These are phyloP conservation scores for Gastroboletus turbinatus DNA, from an alignment of 1,284 basidiomycete species.

Conservation along the genomic window DNA sequence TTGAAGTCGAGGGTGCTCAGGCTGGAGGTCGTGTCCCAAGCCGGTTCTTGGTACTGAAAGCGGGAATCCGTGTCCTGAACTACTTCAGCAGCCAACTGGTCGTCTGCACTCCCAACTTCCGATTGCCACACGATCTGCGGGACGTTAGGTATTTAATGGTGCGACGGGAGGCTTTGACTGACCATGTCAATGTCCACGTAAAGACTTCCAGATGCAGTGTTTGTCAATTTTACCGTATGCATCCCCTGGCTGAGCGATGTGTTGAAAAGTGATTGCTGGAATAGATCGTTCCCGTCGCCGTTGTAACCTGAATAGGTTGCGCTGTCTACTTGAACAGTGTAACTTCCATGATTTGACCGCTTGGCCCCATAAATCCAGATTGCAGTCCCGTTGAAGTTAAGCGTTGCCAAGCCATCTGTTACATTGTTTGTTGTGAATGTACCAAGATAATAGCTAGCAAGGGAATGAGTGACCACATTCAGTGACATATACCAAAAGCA, in stretches of 20 bases:
- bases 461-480: not conserved
- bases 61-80: slow-evolving; percentile 31
- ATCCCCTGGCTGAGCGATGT: slow-evolving; percentile 25
- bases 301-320: slow-evolving; percentile 9
- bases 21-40: slow-evolving; percentile 26
- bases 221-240: slow-evolving; percentile 33
- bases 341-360: slow-evolving; percentile 35
- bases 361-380: slow-evolving; percentile 37
- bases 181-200: slow-evolving; percentile 37
- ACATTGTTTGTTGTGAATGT: slow-evolving; percentile 35
- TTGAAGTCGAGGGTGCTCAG: slow-evolving; percentile 18
- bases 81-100: slow-evolving; percentile 17
- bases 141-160: not conserved
- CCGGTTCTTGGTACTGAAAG: slow-evolving; percentile 29
- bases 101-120: slow-evolving; percentile 23
- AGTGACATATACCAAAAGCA: not conserved
- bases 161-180: not conserved
- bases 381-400: slow-evolving; percentile 40
- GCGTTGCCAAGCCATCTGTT: slow-evolving; percentile 24
- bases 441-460: slow-evolving; percentile 29
- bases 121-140: slow-evolving; percentile 32
- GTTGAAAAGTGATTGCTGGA: slow-evolving; percentile 33
- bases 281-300: slow-evolving; percentile 16
- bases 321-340: slow-evolving; percentile 33
- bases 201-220: slow-evolving; percentile 20